Percentiles rank a stretch among this genome's conserved stretches.
phyloP scores from a whole-genome alignment of 768 basidiomycete species.

The Russula griseocarnosa region DNA sequence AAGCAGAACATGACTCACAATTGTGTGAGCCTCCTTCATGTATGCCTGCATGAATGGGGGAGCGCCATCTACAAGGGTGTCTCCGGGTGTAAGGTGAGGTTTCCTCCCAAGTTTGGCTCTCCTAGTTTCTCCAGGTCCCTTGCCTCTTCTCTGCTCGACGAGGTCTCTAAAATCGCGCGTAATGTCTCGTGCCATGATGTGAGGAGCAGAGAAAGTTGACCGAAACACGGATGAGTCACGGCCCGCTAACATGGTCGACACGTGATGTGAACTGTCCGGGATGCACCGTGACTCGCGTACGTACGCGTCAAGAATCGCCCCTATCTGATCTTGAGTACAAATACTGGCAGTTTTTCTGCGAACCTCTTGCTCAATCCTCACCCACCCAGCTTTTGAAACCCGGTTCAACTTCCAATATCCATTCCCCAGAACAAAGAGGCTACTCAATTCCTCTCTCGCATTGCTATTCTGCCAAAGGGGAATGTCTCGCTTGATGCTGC shows the following conservation, averaged over 20 bases:
- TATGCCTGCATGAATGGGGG: slow-evolving; percentile 57
- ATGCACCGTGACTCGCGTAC: too few species aligned
- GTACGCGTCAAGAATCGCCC: too few species aligned
- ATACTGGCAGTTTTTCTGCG: not conserved
- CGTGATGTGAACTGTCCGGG: slow-evolving; percentile 1
- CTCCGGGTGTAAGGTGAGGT: slow-evolving; percentile 19
- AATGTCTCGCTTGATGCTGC: slow-evolving; percentile 41
- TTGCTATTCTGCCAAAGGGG: slow-evolving; percentile 30
- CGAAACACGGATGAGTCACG: not conserved
- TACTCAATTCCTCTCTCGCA: slow-evolving; percentile 32
- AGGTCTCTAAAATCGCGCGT: slow-evolving; percentile 18
- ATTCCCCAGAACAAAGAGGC: slow-evolving; percentile 35
- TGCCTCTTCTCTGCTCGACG: slow-evolving; percentile 21
- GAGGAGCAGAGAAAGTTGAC: too few species aligned
- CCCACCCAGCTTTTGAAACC: not conserved
- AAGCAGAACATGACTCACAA: slow-evolving; percentile 44
- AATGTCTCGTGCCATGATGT: slow-evolving; percentile 16
- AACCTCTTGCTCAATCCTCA: not conserved
- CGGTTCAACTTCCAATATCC: not conserved
- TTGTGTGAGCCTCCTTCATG: slow-evolving; percentile 67
- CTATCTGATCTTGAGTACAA: not conserved
- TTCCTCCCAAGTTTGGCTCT: slow-evolving; percentile 1
- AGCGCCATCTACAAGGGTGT: slow-evolving; percentile 17
- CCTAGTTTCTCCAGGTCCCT: slow-evolving; percentile 4
- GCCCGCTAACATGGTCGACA: not conserved